Evolutionary conservation across 1,284 basidiomycete genomes (phyloP).

Genomic region (Porogramme epimiltina): DNA sequence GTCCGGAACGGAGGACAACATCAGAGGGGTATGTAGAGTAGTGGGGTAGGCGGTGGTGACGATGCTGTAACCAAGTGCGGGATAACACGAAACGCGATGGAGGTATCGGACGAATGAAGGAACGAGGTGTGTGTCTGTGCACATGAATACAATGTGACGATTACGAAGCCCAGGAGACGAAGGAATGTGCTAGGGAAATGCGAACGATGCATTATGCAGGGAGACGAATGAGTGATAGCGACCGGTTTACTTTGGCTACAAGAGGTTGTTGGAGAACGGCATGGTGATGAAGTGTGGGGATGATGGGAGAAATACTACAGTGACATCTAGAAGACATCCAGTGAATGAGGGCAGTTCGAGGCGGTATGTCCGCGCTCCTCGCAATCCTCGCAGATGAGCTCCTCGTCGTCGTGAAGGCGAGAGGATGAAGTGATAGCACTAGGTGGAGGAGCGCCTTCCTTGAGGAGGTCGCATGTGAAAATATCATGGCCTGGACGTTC

Average conservation of each 20-base stretch:
- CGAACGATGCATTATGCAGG: neutral
- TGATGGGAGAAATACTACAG: neutral
- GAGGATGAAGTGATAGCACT: conserved; percentile 11
- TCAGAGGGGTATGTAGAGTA: conserved; percentile 21
- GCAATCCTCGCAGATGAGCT: conserved; percentile 75
- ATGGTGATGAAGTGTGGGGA: neutral
- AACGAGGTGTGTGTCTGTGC: conserved; percentile 1
- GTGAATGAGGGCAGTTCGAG: conserved; percentile 74
- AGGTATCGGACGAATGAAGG: conserved; percentile 5
- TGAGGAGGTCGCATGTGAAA: conserved; percentile 71
- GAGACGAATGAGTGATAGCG: conserved; percentile 2
- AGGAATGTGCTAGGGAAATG: conserved; percentile 15
- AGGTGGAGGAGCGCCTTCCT: conserved; percentile 36
- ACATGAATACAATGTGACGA: conserved; percentile 21
- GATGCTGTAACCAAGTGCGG: conserved; percentile 11
- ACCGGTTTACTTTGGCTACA: conserved; percentile 15
- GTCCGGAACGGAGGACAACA: conserved; percentile 12
- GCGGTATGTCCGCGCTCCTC: conserved; percentile 73
- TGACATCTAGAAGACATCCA: conserved; percentile 71
- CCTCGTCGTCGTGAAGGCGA: conserved; percentile 6
- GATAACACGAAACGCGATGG: neutral
- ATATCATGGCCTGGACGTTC: conserved; percentile 82
- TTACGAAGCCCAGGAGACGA: conserved; percentile 8
- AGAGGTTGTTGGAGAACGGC: neutral
- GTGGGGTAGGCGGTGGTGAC: neutral